Evolutionary conservation across 305 asterid genomes (phyloP), one percentile per base, ranked within the genome.

Genomic region (Fraxinus baroniana): DNA sequence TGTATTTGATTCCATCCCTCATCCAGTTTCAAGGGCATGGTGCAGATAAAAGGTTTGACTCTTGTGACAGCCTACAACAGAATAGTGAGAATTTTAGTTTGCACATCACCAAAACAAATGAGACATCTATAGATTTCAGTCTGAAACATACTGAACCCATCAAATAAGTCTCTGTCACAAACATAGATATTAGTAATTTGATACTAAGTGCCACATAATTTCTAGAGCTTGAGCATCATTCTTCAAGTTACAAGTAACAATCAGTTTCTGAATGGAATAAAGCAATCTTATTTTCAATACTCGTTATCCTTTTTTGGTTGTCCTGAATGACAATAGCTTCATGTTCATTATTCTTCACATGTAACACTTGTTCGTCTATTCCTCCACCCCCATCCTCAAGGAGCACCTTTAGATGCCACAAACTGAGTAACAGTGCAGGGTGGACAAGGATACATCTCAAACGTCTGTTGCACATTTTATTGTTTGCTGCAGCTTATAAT

Each of bases 1-100:
- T 92, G 98, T 83, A 94, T 89, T 88, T 94, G 99, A 81, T 96
- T 96, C 98, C 98, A 96, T 37, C 98, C 98, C 66, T 94, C 99
- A 76, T 96, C 98, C 94, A 96, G 84, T 84, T 85, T 92, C 94
- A 96, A 82, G 13, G 99, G 98, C 99, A 94, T 96, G 60, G 99
- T 94, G 94, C 98, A 96, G 33, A 94, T 94, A 80, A 79, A 94
- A 52, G 98, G 99, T 86, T 96, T 94, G 80, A 96, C 98, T 85
- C 99, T 87, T 3, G 99, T 96, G 55, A 91, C 89, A 71, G 93
- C 95, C 99, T 96, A 85, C 85, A 90, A 86, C 44, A 78, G 33
- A 85, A 26, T 18, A n/a, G 70, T 62, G 62, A 33, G 35, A 13
- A 8, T 28, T 44, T 55, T 55, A 55, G 66, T 55, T 55, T n/a